Evolutionary conservation across 768 basidiomycete species (phyloP).

Genomic region (Tulasnella sp.): DNA sequence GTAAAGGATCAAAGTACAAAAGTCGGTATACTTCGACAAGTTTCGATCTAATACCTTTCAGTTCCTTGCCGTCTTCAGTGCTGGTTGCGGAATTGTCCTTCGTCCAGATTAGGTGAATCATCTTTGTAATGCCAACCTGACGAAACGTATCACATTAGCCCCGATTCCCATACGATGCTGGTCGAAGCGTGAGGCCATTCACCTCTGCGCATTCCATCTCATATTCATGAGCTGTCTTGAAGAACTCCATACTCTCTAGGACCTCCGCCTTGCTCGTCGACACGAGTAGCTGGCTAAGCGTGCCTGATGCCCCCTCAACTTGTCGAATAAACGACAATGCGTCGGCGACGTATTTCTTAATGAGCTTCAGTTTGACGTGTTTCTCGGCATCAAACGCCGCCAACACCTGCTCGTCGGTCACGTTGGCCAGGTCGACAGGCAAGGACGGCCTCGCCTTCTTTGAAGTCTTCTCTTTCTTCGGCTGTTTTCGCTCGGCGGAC

Average conservation of each 20-base stretch:
- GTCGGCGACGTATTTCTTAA: slow-evolving; percentile 83
- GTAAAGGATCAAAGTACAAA: slow-evolving; percentile 82
- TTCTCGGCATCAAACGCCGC: slow-evolving; percentile 65
- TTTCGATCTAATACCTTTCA: slow-evolving; percentile 82
- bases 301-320: slow-evolving; percentile 64
- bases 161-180: background rate
- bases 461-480: slow-evolving; percentile 34
- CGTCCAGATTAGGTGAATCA: slow-evolving; percentile 95
- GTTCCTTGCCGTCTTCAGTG: slow-evolving; percentile 62
- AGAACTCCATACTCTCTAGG: slow-evolving; percentile 84
- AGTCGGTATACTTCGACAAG: slow-evolving; percentile 83
- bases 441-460: slow-evolving; percentile 63
- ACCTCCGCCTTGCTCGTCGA: slow-evolving; percentile 83
- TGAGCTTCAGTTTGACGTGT: slow-evolving; percentile 60
- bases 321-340: slow-evolving; percentile 75
- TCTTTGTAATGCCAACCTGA: slow-evolving; percentile 85
- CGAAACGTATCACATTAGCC: background rate
- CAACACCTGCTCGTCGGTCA: slow-evolving; percentile 67
- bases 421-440: slow-evolving; percentile 58
- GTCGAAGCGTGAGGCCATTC: slow-evolving; percentile 23
- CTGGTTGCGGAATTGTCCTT: slow-evolving; percentile 85
- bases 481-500: slow-evolving; percentile 24
- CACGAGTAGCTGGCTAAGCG: slow-evolving; percentile 71
- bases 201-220: slow-evolving; percentile 75
- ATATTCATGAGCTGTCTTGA: slow-evolving; percentile 75